Conservation (phyloP, 768 basidiomycete species). For the Lactarius sanguifluus region DNA sequence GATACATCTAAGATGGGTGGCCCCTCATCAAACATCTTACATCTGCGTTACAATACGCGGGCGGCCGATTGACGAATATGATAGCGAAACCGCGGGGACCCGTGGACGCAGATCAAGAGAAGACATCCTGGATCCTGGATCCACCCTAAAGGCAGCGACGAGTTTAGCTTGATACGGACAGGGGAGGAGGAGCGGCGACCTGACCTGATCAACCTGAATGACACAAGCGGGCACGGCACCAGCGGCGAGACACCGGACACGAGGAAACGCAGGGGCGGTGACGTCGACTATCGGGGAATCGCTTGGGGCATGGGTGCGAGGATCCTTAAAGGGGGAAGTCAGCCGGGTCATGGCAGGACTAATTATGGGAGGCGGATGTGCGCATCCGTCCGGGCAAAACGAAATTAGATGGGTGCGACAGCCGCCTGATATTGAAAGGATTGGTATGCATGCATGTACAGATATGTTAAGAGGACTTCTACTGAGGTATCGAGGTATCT, state of each 20-base stretch:
- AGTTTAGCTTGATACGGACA: constrained; percentile 29
- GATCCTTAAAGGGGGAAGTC: constrained; percentile 19
- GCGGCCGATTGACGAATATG: constrained; percentile 22
- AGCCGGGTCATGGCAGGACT: constrained; percentile 18
- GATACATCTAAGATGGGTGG: constrained; percentile 9
- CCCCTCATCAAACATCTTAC: constrained; percentile 14
- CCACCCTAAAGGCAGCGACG: constrained; percentile 22
- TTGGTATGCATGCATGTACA: neutral
- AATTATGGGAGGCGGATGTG: constrained; percentile 26
- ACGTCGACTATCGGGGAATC: constrained; percentile 29
- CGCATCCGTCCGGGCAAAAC: constrained; percentile 17
- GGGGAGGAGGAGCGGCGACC: constrained; percentile 18
- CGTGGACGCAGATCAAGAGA: constrained; percentile 24
- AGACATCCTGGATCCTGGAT: constrained; percentile 20
- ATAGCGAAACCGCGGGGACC: constrained; percentile 20
- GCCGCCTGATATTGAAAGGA: constrained; percentile 4
- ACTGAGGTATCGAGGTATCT: constrained; percentile 15
- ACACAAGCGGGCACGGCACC: constrained; percentile 8
- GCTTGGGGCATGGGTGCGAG: constrained; percentile 17
- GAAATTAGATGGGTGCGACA: constrained; percentile 26
- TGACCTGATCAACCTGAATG: constrained; percentile 19
- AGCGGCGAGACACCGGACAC: constrained; percentile 12
- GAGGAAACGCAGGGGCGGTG: constrained; percentile 25
- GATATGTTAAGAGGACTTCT: neutral
- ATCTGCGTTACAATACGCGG: constrained; percentile 3